Evolutionary conservation across 2,329 filamentous ascomycete genomes (phyloP).

Genomic region (Acrocalymma vagum): DNA sequence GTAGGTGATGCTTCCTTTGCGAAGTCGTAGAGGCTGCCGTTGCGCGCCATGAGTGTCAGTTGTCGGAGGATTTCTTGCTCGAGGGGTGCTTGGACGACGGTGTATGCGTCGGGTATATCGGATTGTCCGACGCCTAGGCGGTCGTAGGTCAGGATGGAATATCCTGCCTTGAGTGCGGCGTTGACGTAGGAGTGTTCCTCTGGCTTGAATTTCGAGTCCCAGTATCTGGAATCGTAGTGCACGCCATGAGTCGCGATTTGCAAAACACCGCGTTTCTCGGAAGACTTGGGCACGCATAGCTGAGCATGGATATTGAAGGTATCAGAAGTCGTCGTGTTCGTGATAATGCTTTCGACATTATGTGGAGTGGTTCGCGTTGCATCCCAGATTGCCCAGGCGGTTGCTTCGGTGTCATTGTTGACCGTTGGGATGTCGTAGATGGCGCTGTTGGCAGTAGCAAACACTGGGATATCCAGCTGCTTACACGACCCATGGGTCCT

Average conservation of each 20-base stretch:
- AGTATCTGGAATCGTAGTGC: conserved; percentile 48
- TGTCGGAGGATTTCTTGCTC: conserved; percentile 50
- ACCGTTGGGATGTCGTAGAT: conserved; percentile 7
- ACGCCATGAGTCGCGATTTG: conserved; percentile 20
- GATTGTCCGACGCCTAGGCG: conserved; percentile 28
- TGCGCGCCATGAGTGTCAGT: conserved; percentile 47
- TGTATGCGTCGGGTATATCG: conserved; percentile 50
- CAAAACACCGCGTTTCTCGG: conserved; percentile 2
- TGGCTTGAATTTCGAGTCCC: conserved; percentile 40
- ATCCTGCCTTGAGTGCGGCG: conserved; percentile 44
- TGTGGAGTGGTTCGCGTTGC: conserved; percentile 5
- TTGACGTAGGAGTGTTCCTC: conserved; percentile 50
- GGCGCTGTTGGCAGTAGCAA: conserved; percentile 5
- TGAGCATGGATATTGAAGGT: conserved; percentile 9
- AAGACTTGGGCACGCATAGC: conserved; percentile 6
- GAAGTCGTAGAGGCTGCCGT: conserved; percentile 36
- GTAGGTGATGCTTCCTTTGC: conserved; percentile 19
- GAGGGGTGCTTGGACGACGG: conserved; percentile 48
- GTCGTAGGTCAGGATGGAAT: conserved; percentile 52
- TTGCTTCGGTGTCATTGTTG: conserved; percentile 6
- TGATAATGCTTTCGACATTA: background rate
- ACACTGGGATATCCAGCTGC: conserved; percentile 3
- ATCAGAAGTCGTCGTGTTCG: conserved; percentile 6
- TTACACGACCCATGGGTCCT: too few relatives aligned
- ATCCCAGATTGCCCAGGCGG: conserved; percentile 8